phyloP scores from a whole-genome alignment of 805 yeast genomes.

The Wickerhamiella kurtzmanii region DNA sequence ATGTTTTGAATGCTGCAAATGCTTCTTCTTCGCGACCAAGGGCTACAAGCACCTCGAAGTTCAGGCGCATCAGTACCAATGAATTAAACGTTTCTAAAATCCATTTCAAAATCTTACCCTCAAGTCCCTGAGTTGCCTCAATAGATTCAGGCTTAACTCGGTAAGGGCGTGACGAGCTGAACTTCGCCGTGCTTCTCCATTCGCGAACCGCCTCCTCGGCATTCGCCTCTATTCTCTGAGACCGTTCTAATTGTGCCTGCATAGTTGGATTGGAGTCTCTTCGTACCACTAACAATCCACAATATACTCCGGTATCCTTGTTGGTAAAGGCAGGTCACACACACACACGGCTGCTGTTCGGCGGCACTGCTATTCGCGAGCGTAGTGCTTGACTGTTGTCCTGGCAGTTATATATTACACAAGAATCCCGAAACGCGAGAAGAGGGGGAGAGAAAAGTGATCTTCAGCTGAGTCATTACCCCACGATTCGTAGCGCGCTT shows the following conservation, averaged over 20 bases:
- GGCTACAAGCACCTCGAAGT: slow-evolving; percentile 19
- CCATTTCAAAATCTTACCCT: slow-evolving; percentile 1
- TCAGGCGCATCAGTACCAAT: slow-evolving; percentile 23
- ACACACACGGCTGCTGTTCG: too few species aligned
- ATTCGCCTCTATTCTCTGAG: slow-evolving; percentile 8
- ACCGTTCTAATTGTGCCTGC: slow-evolving; percentile 1
- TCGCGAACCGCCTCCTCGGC: slow-evolving; percentile 16
- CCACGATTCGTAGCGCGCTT: neutral
- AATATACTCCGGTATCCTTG: too few species aligned
- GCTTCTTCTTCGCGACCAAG: slow-evolving; percentile 24
- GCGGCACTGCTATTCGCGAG: too few species aligned
- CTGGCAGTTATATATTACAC: neutral
- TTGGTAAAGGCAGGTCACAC: too few species aligned
- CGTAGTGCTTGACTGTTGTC: neutral
- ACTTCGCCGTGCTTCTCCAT: slow-evolving; percentile 15
- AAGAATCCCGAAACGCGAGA: neutral
- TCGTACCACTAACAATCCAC: too few species aligned
- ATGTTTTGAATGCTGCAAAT: slow-evolving; percentile 23
- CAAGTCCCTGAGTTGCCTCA: neutral
- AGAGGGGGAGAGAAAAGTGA: neutral
- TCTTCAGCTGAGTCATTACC: neutral
- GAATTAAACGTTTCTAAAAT: slow-evolving; percentile 24
- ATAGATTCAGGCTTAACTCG: neutral
- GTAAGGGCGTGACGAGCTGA: slow-evolving; percentile 2
- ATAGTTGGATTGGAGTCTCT: neutral